Conservation (phyloP, 129 eudicot genomes). For the Dittrichia graveolens region DNA sequence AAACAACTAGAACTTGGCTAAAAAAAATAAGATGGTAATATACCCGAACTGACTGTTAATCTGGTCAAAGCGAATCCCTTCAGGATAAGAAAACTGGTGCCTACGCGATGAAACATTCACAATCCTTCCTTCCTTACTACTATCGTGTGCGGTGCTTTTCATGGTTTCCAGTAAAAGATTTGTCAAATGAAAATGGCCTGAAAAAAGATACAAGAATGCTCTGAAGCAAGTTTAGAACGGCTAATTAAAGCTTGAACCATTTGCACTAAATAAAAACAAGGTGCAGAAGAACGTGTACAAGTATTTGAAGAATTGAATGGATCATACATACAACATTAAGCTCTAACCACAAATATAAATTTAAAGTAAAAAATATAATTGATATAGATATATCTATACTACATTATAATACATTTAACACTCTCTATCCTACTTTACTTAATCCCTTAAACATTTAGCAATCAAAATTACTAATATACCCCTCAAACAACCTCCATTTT, state of each 20-base stretch:
- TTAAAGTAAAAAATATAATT: too few relatives aligned
- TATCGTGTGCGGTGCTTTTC: slow-evolving; percentile 53
- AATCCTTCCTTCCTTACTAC: slow-evolving; percentile 61
- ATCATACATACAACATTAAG: not conserved
- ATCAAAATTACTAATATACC: too few relatives aligned
- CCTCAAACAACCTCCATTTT: too few relatives aligned
- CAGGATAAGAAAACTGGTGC: slow-evolving; percentile 54
- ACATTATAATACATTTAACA: too few relatives aligned
- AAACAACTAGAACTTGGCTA: slow-evolving; percentile 4
- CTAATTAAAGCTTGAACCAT: not conserved
- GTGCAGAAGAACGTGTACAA: not conserved
- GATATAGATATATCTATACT: too few relatives aligned
- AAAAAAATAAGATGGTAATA: not conserved
- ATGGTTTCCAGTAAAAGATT: slow-evolving; percentile 65
- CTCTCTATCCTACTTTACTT: too few relatives aligned
- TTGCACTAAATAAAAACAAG: not conserved
- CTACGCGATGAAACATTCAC: slow-evolving; percentile 69
- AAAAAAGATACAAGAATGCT: slow-evolving; percentile 11
- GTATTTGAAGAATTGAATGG: not conserved
- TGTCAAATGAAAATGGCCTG: slow-evolving; percentile 80
- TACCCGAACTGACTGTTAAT: slow-evolving; percentile 62
- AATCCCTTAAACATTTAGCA: too few relatives aligned
- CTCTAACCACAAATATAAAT: not conserved
- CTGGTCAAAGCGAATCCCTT: slow-evolving; percentile 66
- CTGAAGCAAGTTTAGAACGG: slow-evolving; percentile 11